Evolutionary conservation across 148 eudicot genomes (phyloP).

Genomic region (Camellia japonica): DNA sequence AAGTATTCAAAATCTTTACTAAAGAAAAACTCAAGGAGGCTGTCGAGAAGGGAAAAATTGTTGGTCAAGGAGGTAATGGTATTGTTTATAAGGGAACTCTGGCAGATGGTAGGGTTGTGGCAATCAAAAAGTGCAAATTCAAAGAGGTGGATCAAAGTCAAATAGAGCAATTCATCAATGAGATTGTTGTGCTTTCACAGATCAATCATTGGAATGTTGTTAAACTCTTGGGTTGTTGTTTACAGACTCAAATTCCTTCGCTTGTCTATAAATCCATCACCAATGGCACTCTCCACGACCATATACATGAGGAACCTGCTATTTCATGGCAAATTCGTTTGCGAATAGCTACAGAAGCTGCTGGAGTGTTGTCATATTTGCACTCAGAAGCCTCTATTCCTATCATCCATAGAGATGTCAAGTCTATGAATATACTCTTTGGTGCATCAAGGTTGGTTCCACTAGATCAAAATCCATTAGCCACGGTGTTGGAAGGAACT

Average conservation of each 20-base stretch:
- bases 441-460: background rate
- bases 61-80: background rate
- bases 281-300: background rate
- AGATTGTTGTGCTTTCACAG: background rate
- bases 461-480: background rate
- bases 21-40: slow-evolving; percentile 5
- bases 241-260: slow-evolving; percentile 13
- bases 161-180: slow-evolving; percentile 8
- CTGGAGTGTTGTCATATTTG: background rate
- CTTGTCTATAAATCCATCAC: slow-evolving; percentile 12
- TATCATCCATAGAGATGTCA: background rate
- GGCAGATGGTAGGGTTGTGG: background rate
- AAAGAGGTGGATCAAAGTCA: background rate
- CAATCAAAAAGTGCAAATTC: background rate
- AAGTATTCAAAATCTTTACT: slow-evolving; percentile 7
- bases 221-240: slow-evolving; percentile 15
- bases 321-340: background rate
- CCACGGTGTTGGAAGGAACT: background rate
- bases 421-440: background rate
- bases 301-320: background rate
- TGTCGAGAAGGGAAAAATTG: background rate
- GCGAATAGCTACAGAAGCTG: background rate
- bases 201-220: slow-evolving; percentile 14
- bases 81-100: background rate
- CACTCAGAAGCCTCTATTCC: background rate